Conservation (phyloP, 148 eudicot species). For the Fagopyrum homotropicum region DNA sequence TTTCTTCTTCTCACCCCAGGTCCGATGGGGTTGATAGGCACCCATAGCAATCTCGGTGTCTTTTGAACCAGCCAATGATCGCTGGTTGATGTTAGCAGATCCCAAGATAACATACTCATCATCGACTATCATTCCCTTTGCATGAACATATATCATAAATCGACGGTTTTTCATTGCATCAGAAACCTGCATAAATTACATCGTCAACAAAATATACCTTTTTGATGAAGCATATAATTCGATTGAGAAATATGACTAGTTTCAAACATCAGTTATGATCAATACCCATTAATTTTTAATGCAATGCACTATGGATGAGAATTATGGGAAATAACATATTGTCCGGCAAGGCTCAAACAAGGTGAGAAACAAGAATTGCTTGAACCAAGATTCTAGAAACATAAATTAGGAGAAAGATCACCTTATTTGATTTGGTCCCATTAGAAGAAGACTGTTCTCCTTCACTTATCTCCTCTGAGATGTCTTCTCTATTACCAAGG, state of each 20-base stretch:
- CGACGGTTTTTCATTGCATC: constrained; percentile 47
- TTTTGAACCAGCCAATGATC: constrained; percentile 78
- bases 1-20: constrained; percentile 42
- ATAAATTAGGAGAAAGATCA: not conserved
- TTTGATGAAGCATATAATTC: not conserved
- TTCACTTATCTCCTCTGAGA: constrained; percentile 37
- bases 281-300: not conserved
- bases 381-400: not conserved
- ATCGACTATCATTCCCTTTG: constrained; percentile 87
- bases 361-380: not conserved
- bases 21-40: constrained; percentile 73
- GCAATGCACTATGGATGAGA: not conserved
- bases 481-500: constrained; percentile 82
- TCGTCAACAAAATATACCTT: not conserved
- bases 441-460: constrained; percentile 28
- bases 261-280: not conserved
- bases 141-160: constrained; percentile 83
- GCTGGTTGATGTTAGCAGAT: constrained; percentile 80
- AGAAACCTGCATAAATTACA: constrained; percentile 33
- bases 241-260: not conserved
- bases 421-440: constrained; percentile 30
- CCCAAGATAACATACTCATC: constrained; percentile 71
- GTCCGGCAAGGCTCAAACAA: not conserved
- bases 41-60: constrained; percentile 89
- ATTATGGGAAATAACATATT: not conserved